Conservation (phyloP, 1,284 basidiomycete genomes). For the Abortiporus biennis region DNA sequence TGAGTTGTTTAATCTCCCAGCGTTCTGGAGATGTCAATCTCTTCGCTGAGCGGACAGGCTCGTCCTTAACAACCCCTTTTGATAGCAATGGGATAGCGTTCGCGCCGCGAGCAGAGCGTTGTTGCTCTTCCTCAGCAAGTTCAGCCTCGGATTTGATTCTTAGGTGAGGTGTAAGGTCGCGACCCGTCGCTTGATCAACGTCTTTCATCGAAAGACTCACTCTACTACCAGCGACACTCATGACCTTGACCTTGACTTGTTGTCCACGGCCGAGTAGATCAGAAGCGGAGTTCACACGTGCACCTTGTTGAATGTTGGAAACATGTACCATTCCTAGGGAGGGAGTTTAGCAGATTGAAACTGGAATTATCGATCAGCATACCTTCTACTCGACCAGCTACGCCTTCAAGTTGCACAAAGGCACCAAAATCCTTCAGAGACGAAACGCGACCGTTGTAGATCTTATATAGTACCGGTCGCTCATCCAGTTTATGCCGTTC, state of each 20-base stretch:
- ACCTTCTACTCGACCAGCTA: slow-evolving; percentile 87
- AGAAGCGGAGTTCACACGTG: slow-evolving; percentile 80
- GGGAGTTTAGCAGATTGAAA: slow-evolving; percentile 6
- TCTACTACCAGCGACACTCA: slow-evolving; percentile 82
- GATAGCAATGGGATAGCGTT: slow-evolving; percentile 57
- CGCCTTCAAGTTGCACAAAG: slow-evolving; percentile 86
- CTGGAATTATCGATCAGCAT: slow-evolving; percentile 29
- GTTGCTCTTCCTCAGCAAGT: slow-evolving; percentile 70
- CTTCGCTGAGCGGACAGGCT: slow-evolving; percentile 70
- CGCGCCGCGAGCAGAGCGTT: slow-evolving; percentile 59
- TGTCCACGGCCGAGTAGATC: slow-evolving; percentile 86
- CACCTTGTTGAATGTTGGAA: slow-evolving; percentile 81
- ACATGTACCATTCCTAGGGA: slow-evolving; percentile 89
- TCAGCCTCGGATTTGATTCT: slow-evolving; percentile 93
- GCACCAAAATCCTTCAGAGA: slow-evolving; percentile 94
- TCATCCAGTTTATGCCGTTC: slow-evolving; percentile 58
- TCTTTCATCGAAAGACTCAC: slow-evolving; percentile 95
- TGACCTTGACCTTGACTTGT: slow-evolving; percentile 90
- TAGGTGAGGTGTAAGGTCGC: slow-evolving; percentile 89
- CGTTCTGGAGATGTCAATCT: slow-evolving; percentile 94
- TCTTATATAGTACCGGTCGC: slow-evolving; percentile 87
- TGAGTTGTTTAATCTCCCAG: slow-evolving; percentile 99
- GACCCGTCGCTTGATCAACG: slow-evolving; percentile 87
- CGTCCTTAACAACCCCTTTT: slow-evolving; percentile 43
- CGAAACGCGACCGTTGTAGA: slow-evolving; percentile 85